A percentile compares a stretch with the other conserved stretches of the same genome.
Evolutionary conservation across 2,329 filamentous ascomycete genomes (phyloP).

Genomic region (Penicillium sclerotigenum): DNA sequence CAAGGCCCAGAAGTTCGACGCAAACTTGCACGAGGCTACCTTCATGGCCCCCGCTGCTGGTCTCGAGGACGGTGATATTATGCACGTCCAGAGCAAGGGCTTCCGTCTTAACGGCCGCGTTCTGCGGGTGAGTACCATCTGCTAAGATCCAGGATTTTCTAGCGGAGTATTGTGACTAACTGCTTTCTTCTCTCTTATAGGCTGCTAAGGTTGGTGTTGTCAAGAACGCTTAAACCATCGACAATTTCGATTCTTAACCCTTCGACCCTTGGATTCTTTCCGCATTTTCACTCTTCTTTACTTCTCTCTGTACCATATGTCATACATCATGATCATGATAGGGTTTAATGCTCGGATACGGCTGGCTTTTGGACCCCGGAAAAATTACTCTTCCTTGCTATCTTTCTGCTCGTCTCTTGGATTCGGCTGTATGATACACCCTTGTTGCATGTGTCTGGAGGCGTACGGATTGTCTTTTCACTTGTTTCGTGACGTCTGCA

Average conservation of each 20-base stretch:
- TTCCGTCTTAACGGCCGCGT: slow-evolving; percentile 90
- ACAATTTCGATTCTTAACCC: slow-evolving; percentile 7
- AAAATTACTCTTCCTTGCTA: slow-evolving; percentile 23
- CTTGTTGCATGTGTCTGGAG: slow-evolving; percentile 30
- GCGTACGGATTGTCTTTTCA: slow-evolving; percentile 29
- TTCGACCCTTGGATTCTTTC: background rate
- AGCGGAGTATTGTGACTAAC: background rate
- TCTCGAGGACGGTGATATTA: slow-evolving; percentile 87
- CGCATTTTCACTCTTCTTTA: slow-evolving; percentile 9
- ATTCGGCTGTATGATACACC: slow-evolving; percentile 35
- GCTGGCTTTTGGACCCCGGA: slow-evolving; percentile 22
- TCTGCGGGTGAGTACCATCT: slow-evolving; percentile 56
- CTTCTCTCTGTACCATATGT: slow-evolving; percentile 36
- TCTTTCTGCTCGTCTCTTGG: slow-evolving; percentile 27
- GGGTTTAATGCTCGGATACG: slow-evolving; percentile 23
- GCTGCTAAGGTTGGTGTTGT: slow-evolving; percentile 96
- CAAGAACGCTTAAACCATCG: slow-evolving; percentile 61
- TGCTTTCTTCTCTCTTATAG: slow-evolving; percentile 26
- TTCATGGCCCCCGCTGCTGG: slow-evolving; percentile 86
- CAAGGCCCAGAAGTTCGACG: slow-evolving; percentile 82
- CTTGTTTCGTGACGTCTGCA: slow-evolving; percentile 20
- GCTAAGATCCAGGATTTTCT: background rate
- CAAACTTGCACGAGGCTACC: slow-evolving; percentile 92
- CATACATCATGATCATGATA: slow-evolving; percentile 30
- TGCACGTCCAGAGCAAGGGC: slow-evolving; percentile 91